A percentile compares a stretch with the other conserved stretches of the same genome.
These are phyloP conservation scores for Epichloe sibirici DNA, from an alignment of 2,329 filamentous ascomycete genomes.

Conservation along the genomic window DNA sequence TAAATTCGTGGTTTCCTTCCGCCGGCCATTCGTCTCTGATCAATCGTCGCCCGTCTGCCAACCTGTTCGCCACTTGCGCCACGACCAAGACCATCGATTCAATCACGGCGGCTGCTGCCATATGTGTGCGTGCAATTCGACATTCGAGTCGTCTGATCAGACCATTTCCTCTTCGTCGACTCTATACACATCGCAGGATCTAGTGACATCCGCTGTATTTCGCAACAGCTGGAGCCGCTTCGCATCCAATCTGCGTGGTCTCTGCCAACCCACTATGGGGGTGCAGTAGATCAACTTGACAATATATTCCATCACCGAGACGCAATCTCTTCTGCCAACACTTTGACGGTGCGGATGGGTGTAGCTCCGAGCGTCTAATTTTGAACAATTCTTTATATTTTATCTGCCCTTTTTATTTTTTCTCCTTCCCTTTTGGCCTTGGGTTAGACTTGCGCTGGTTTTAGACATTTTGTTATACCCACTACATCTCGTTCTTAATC, in stretches of 20 bases:
- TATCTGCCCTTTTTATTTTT: conserved; percentile 11
- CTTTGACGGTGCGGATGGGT: conserved; percentile 16
- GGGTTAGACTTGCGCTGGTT: conserved; percentile 27
- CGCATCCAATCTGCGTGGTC: neutral
- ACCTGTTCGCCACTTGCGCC: neutral
- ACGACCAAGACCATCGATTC: neutral
- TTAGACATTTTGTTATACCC: conserved; percentile 21
- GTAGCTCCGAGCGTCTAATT: conserved; percentile 1
- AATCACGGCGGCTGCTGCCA: neutral
- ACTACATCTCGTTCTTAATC: conserved; percentile 10
- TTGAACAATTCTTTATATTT: conserved; percentile 1
- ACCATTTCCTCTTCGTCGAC: conserved; percentile 1
- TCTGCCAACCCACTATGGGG: conserved; percentile 10
- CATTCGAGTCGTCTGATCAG: neutral
- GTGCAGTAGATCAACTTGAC: conserved; percentile 9
- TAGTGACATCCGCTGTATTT: conserved; percentile 4
- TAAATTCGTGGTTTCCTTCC: neutral
- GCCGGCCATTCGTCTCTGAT: neutral
- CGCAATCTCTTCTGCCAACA: conserved; percentile 2
- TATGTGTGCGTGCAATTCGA: neutral
- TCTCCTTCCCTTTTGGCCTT: conserved; percentile 16
- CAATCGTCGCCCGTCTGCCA: neutral
- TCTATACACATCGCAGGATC: neutral
- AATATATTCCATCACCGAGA: conserved; percentile 7
- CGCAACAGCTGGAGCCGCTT: conserved; percentile 1